Base-by-base conservation (phyloP, 106 monocot genomes). In the Acanthochlamys bracteata region DNA sequence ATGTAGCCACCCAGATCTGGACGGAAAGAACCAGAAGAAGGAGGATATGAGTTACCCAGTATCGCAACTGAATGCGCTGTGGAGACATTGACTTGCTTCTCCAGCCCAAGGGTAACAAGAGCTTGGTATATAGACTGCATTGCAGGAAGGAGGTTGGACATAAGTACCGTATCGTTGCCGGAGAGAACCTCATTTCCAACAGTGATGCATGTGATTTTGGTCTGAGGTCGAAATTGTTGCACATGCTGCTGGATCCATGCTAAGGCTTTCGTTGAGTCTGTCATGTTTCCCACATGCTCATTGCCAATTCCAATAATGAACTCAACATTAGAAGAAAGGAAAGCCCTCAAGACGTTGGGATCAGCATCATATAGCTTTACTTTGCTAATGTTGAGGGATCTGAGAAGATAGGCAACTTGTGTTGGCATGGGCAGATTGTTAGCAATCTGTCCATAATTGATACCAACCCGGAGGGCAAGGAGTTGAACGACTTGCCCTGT, bases 381-480 rank as follows among this genome's bases (percentile, higher is more conserved):
- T 64, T 75, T 74, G 65, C 53, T 89, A 67, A 88, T 78, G 71
- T 76, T 78, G 20, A 95, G 72, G 19, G 89, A 83, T 47, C 61
- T 66, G 57, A 95, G 84, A 26, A 95, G 84, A 7, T 21, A 7
- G 0, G 70, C 57, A 0, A 90, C 94, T 54, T 66, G 79, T 42
- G 59, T 40, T 1, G 94, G 90, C 3, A 83, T 66, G 0, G 89
- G 94, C 20, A 95, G 90, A 25, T 95, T 78, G 77, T 95, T 78
- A 22, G 94, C 94, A 41, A 90, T 90, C 60, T 87, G 90, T 16
- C 94, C 94, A 42, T 95, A 95, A 73, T 95, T 95, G 75, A 95
- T 87, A n/a, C 94, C 94, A n/a, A 86, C 76, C 10, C 40, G 45
- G 17, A 86, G 67, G 24, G 57, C 57, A 11, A 13, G 2, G 3